Evolutionary conservation across 2,329 filamentous ascomycete species (phyloP), one percentile per base, ranked within the genome.

Genomic region (Rhynchosporium agropyri): DNA sequence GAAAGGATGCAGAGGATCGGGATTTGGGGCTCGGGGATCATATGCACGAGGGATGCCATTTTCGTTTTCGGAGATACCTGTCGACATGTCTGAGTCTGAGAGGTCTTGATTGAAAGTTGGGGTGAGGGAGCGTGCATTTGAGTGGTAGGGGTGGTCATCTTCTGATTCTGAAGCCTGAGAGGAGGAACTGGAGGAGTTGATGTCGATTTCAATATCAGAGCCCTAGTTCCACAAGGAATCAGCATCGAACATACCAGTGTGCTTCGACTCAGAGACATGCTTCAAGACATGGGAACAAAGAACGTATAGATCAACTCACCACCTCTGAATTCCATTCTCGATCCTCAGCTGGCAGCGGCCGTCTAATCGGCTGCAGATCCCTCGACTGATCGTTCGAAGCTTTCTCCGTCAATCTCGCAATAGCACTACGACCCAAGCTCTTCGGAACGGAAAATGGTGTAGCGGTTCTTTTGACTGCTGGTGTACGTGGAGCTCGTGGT

Each of bases 391-490:
- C 51, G 13, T 29, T 54, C 6, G 51, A 40, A 54, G 51, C 51
- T 20, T 54, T 54, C 36, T 54, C 51, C 9, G 51, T 54, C n/a
- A 54, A 38, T 40, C 51, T 40, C 8, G 51, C 51, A 33, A 54
- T 54, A 10, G 51, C 51, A 40, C 51, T 26, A 28, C 33, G 33
- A 40, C 51, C 51, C 13, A 54, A 10, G 12, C 33, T 40, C 40
- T 38, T 54, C 20, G n/a, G 3, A 8, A 8, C n/a, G 4, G 43
- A 12, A 15, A n/a, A 43, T 46, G 43, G 15, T 46, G 43, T n/a
- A n/a, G 40, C 40, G 15, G 12, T n/a, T 13, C 40, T 36, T 36
- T 36, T 10, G 33, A 10, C 33, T 36, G 33, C 33, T 36, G 33
- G 33, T 10, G 33, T 36, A 10, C 9, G 33, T 36, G 33, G 33